Base-by-base conservation (phyloP, 1,284 basidiomycete genomes). In the Erythrobasidium hasegawianum region DNA sequence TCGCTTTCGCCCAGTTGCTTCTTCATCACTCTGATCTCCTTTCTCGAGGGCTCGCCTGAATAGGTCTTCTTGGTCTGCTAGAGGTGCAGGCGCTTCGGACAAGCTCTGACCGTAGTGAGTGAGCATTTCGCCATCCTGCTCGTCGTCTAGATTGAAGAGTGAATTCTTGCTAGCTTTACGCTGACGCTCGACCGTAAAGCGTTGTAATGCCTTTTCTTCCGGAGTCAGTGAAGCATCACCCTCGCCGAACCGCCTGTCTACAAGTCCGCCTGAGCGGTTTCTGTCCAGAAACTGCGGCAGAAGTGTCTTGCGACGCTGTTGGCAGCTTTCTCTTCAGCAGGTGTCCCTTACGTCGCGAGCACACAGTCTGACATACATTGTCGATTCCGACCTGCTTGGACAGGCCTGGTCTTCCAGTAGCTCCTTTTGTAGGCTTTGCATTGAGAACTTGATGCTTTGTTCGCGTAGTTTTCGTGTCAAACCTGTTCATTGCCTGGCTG, bases 241-340 rank as follows among this genome's bases (percentile, higher is more conserved):
- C 83, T 98, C 96, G 79, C 96, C 96, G 74, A 98, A 97, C 43
- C 96, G 87, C 61, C 91, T 85, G 78, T 99, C 96, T 60, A 95
- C 80, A 70, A 99, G 88, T 3, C 90, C 89, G 10, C 94, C 93
- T 11, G 87, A 85, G 71, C 87, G 87, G 70, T 87, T 83, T 59
- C 91, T 84, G 33, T 86, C 86, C 59, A 81, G 76, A 72, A 81
- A 80, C 79, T 97, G 93, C 60, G 93, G 93, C 52, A 97, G 79
- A 20, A 98, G 80, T 0, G 87, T 89, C 79, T 89, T 88, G 76
- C 87, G 89, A 52, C 92, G 82, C 90, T 94, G 69, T 56, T 26
- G 60, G 56, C 49, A 59, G 57, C 56, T 45, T 24, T n/a, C n/a
- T n/a, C n/a, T n/a, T n/a, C n/a, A n/a, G n/a, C n/a, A n/a, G n/a